Evolutionary conservation across 2,329 filamentous ascomycete species (phyloP).

Genomic region (Colletotrichum nymphaeae): DNA sequence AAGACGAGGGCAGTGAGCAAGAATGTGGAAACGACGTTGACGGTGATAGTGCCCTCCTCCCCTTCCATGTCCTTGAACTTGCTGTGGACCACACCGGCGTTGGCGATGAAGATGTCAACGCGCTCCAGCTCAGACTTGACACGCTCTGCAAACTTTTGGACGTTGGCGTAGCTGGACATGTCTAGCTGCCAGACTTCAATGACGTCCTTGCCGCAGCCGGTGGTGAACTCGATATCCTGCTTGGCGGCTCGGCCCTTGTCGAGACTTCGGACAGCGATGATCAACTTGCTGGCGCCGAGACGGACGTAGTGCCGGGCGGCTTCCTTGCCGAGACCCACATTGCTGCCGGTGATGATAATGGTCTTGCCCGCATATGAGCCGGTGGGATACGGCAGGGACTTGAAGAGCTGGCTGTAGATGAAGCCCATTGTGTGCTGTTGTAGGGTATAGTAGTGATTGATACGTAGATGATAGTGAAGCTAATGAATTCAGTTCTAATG

Average conservation of each 20-base stretch:
- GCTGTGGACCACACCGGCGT: slow-evolving; percentile 51
- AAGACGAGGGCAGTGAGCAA: slow-evolving; percentile 61
- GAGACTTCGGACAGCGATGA: slow-evolving; percentile 37
- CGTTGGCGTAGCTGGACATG: slow-evolving; percentile 57
- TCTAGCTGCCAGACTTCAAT: slow-evolving; percentile 64
- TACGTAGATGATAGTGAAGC: not conserved
- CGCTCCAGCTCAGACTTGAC: slow-evolving; percentile 49
- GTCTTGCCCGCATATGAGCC: slow-evolving; percentile 43
- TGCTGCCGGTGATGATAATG: slow-evolving; percentile 48
- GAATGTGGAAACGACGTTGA: slow-evolving; percentile 66
- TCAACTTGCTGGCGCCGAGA: slow-evolving; percentile 32
- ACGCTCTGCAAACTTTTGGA: slow-evolving; percentile 55
- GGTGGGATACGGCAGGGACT: slow-evolving; percentile 38
- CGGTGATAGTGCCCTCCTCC: slow-evolving; percentile 60
- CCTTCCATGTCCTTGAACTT: slow-evolving; percentile 51
- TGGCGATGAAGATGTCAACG: slow-evolving; percentile 57
- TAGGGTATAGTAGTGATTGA: not conserved
- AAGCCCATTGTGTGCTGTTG: slow-evolving; percentile 4
- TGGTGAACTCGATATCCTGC: slow-evolving; percentile 46
- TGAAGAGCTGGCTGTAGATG: slow-evolving; percentile 30
- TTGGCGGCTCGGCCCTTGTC: slow-evolving; percentile 46
- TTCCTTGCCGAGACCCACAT: slow-evolving; percentile 48
- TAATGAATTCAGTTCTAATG: no score
- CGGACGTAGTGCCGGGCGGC: slow-evolving; percentile 44
- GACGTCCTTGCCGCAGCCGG: slow-evolving; percentile 36